These are phyloP conservation scores for Raddia guianensis DNA, from an alignment of 176 grass and related monocot species.

Conservation along the genomic window DNA sequence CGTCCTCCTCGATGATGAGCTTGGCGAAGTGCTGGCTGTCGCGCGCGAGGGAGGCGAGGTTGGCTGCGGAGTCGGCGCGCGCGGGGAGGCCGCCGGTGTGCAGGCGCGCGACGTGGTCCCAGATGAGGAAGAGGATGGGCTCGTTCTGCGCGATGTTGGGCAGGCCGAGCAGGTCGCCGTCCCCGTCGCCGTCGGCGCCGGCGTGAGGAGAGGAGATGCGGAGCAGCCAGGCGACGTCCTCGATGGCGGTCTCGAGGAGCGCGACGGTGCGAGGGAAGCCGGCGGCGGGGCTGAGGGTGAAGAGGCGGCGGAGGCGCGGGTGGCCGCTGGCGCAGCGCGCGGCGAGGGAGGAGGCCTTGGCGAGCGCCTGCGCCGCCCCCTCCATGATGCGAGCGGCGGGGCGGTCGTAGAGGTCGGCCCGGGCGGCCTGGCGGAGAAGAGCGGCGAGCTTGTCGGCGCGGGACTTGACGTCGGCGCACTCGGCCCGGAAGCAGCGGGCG, in stretches of 20 bases:
- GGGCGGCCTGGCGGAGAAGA: constrained; percentile 79
- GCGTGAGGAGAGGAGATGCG: constrained; percentile 61
- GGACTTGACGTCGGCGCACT: constrained; percentile 67
- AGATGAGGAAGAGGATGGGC: constrained; percentile 75
- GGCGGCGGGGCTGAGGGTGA: constrained; percentile 69
- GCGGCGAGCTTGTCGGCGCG: constrained; percentile 75
- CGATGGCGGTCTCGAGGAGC: constrained; percentile 70
- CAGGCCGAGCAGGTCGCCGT: constrained; percentile 48
- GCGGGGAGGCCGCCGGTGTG: constrained; percentile 55
- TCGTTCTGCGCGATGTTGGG: constrained; percentile 79
- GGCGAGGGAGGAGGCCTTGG: constrained; percentile 55
- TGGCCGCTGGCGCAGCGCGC: constrained; percentile 60
- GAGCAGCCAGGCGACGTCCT: constrained; percentile 80
- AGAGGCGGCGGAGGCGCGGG: constrained; percentile 54
- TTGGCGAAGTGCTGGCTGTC: constrained; percentile 76
- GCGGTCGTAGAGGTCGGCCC: constrained; percentile 84
- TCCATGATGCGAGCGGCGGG: constrained; percentile 65
- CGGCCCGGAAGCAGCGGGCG: constrained; percentile 50
- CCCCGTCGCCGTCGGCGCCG: constrained; percentile 38
- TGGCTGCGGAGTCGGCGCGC: constrained; percentile 57
- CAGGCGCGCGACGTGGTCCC: constrained; percentile 70
- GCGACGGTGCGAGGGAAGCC: constrained; percentile 57
- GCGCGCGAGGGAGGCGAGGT: constrained; percentile 66
- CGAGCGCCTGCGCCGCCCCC: constrained; percentile 55
- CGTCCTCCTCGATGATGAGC: constrained; percentile 88